phyloP scores from a whole-genome alignment of 73 alveolate genomes.

The Blepharisma japonicum region DNA sequence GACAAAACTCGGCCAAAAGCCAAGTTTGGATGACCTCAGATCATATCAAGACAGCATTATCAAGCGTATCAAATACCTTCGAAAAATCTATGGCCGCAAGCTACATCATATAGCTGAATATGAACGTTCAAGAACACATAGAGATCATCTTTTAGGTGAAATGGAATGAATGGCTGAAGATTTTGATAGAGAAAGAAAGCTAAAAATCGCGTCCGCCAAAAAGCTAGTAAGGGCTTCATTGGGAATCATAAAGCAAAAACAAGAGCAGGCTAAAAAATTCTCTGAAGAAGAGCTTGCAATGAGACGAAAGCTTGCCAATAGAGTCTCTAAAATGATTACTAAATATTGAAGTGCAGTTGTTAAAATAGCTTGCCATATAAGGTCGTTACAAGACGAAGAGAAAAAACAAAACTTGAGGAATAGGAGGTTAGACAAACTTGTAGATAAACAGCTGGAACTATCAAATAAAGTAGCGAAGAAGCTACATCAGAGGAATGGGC shows the following conservation, averaged over 20 bases:
- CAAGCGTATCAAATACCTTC: background rate
- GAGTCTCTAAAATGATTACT: constrained; percentile 67
- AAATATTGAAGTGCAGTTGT: constrained; percentile 82
- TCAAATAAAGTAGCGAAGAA: constrained; percentile 85
- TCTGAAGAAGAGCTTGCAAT: constrained; percentile 52
- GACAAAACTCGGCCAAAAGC: background rate
- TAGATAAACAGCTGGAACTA: constrained; percentile 72
- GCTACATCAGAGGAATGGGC: constrained; percentile 31
- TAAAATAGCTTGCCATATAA: constrained; percentile 77
- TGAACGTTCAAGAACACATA: constrained; percentile 64
- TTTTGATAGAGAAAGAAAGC: constrained; percentile 84
- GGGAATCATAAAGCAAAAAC: constrained; percentile 38
- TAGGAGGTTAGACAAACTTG: constrained; percentile 75
- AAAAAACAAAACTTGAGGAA: constrained; percentile 68
- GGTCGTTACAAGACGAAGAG: constrained; percentile 72
- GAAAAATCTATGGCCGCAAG: background rate
- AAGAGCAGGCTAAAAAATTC: constrained; percentile 42
- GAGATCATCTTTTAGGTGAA: constrained; percentile 82
- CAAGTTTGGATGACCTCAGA: constrained; percentile 17
- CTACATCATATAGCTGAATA: constrained; percentile 41
- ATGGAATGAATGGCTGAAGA: constrained; percentile 94
- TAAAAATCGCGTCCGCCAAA: constrained; percentile 49
- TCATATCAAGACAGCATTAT: background rate
- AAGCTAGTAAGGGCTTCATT: constrained; percentile 42
- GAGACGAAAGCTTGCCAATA: constrained; percentile 48